Percentiles rank a stretch among this genome's conserved stretches.
phyloP scores from a whole-genome alignment of 768 basidiomycete genomes.

The Boletus rubescentipes region DNA sequence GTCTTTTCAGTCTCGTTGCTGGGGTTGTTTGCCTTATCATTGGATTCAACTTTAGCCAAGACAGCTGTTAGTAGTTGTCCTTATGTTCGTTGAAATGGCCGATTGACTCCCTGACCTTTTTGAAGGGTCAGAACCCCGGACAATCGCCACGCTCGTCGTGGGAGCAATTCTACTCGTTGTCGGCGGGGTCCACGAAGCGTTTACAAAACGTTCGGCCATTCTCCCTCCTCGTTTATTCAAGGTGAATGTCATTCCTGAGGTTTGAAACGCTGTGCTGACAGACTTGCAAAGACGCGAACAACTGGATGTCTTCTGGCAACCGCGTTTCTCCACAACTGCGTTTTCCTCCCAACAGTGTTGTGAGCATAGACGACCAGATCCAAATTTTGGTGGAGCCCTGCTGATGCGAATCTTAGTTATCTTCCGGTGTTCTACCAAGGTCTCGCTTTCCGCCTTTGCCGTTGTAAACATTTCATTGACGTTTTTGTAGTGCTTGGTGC shows the following conservation, averaged over 20 bases:
- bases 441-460: background rate
- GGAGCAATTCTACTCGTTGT: slow-evolving; percentile 51
- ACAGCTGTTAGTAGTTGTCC: slow-evolving; percentile 55
- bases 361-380: slow-evolving; percentile 1
- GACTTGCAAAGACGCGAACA: slow-evolving; percentile 55
- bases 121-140: slow-evolving; percentile 54
- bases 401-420: slow-evolving; percentile 37
- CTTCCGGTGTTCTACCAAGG: slow-evolving; percentile 74
- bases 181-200: slow-evolving; percentile 55
- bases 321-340: slow-evolving; percentile 59
- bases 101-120: background rate
- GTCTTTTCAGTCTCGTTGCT: slow-evolving; percentile 56
- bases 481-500: slow-evolving; percentile 52
- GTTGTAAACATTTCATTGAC: background rate
- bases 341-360: slow-evolving; percentile 50
- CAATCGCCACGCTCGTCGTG: slow-evolving; percentile 54
- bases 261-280: background rate
- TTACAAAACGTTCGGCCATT: slow-evolving; percentile 64
- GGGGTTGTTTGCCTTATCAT: slow-evolving; percentile 66
- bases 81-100: background rate
- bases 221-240: slow-evolving; percentile 76
- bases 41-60: slow-evolving; percentile 70
- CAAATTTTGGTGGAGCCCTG: background rate
- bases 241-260: slow-evolving; percentile 31
- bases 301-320: slow-evolving; percentile 57